phyloP scores from a whole-genome alignment of 805 yeast genomes.

The Priceomyces castillae region DNA sequence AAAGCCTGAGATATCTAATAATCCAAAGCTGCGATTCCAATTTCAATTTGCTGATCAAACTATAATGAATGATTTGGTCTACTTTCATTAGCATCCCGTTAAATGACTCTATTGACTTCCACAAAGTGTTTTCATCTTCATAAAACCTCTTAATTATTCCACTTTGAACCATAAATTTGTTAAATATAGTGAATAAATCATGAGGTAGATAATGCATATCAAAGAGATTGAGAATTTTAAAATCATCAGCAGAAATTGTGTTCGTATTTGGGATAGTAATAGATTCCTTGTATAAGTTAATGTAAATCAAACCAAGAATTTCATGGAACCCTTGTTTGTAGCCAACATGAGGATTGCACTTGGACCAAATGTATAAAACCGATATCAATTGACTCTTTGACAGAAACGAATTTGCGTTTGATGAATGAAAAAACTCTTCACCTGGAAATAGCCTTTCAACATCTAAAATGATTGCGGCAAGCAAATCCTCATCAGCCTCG shows the following conservation, averaged over 20 bases:
- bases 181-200: slow-evolving; percentile 45
- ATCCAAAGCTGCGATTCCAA: slow-evolving; percentile 55
- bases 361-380: slow-evolving; percentile 48
- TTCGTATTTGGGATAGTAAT: slow-evolving; percentile 24
- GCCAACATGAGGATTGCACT: slow-evolving; percentile 46
- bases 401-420: slow-evolving; percentile 12
- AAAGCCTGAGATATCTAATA: slow-evolving; percentile 48
- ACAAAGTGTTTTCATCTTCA: slow-evolving; percentile 40
- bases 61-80: slow-evolving; percentile 48
- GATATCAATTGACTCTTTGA: slow-evolving; percentile 36
- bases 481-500: slow-evolving; percentile 36
- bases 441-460: slow-evolving; percentile 54
- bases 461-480: slow-evolving; percentile 46
- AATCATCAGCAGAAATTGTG: slow-evolving; percentile 27
- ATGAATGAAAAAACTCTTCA: slow-evolving; percentile 27
- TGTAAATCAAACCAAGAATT: slow-evolving; percentile 46
- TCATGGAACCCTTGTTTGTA: slow-evolving; percentile 58
- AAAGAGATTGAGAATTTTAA: slow-evolving; percentile 36
- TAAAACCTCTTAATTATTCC: slow-evolving; percentile 38
- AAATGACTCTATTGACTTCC: slow-evolving; percentile 47
- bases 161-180: slow-evolving; percentile 39
- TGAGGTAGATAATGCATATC: slow-evolving; percentile 36
- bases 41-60: slow-evolving; percentile 40
- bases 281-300: slow-evolving; percentile 38
- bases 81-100: slow-evolving; percentile 48